These are phyloP conservation scores for Sporothrix pallida DNA, from an alignment of 2,329 filamentous ascomycete genomes.

Conservation along the genomic window DNA sequence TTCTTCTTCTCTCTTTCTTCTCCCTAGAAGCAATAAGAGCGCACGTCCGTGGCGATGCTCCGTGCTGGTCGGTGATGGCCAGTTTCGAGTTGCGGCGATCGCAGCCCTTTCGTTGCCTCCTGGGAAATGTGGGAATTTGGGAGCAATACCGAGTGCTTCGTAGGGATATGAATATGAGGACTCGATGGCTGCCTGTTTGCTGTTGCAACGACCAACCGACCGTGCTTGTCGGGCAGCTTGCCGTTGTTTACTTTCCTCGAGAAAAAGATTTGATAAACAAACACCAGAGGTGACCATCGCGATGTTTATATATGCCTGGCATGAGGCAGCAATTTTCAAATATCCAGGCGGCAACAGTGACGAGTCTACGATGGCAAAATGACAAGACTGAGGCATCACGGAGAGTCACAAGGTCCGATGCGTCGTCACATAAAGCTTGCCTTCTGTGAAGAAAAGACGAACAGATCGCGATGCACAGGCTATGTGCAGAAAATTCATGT, in stretches of 20 bases:
- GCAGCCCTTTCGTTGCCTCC: neutral
- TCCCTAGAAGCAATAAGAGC: neutral
- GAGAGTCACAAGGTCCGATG: neutral
- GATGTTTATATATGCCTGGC: neutral
- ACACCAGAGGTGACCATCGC: neutral
- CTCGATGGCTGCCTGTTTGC: conserved; percentile 3
- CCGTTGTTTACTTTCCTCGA: neutral
- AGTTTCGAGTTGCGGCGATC: conserved; percentile 27
- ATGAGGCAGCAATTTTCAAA: neutral
- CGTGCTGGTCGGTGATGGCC: conserved; percentile 12
- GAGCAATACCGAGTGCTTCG: too few species aligned
- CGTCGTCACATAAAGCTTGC: neutral
- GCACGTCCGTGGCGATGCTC: conserved; percentile 12
- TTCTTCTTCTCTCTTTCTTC: neutral
- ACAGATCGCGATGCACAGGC: neutral
- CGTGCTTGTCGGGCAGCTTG: neutral
- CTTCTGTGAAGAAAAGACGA: neutral
- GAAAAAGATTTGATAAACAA: neutral
- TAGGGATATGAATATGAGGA: neutral
- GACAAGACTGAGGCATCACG: neutral
- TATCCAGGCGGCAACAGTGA: neutral
- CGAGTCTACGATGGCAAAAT: conserved; percentile 12
- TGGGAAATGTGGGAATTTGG: neutral
- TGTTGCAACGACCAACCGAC: neutral
- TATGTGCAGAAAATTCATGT: too few species aligned